Evolutionary conservation across 805 yeast genomes (phyloP).

Genomic region (Myxozyma mucilagina): DNA sequence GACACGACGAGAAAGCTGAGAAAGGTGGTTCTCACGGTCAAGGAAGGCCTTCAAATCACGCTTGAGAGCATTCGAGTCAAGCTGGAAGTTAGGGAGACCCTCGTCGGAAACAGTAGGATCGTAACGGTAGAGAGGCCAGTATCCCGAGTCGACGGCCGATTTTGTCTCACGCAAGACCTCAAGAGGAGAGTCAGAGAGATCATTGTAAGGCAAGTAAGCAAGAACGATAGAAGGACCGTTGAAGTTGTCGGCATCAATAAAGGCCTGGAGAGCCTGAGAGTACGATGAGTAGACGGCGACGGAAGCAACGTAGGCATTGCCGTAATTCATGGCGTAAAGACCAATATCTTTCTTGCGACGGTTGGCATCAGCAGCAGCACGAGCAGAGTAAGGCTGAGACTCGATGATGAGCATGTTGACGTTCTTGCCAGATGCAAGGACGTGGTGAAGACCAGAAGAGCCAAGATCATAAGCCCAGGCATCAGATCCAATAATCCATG

Average conservation of each 20-base stretch:
- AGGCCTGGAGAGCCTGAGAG: slow-evolving; percentile 85
- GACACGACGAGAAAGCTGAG: slow-evolving; percentile 65
- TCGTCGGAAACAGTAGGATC: slow-evolving; percentile 59
- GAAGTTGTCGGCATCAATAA: slow-evolving; percentile 84
- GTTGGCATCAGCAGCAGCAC: slow-evolving; percentile 37
- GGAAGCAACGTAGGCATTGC: slow-evolving; percentile 86
- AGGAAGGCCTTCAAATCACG: slow-evolving; percentile 75
- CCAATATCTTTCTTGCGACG: slow-evolving; percentile 87
- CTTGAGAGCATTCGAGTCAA: slow-evolving; percentile 81
- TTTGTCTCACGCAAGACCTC: slow-evolving; percentile 83
- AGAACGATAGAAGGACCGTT: slow-evolving; percentile 89
- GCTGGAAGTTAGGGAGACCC: slow-evolving; percentile 58
- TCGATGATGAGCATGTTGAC: slow-evolving; percentile 85
- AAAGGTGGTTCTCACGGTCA: slow-evolving; percentile 85
- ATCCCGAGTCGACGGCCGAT: slow-evolving; percentile 87
- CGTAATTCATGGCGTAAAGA: slow-evolving; percentile 90
- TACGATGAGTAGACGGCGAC: slow-evolving; percentile 92
- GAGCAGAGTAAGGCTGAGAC: slow-evolving; percentile 65
- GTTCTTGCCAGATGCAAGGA: slow-evolving; percentile 71
- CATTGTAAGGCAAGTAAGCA: slow-evolving; percentile 79
- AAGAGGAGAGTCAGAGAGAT: slow-evolving; percentile 61
- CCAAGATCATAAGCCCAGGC: slow-evolving; percentile 95
- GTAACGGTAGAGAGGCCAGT: slow-evolving; percentile 92
- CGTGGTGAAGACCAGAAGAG: slow-evolving; percentile 84
- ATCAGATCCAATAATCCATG: slow-evolving; percentile 92